Evolutionary conservation across 495 filamentous ascomycete genomes (phyloP).

Genomic region (Cudoniella acicularis): DNA sequence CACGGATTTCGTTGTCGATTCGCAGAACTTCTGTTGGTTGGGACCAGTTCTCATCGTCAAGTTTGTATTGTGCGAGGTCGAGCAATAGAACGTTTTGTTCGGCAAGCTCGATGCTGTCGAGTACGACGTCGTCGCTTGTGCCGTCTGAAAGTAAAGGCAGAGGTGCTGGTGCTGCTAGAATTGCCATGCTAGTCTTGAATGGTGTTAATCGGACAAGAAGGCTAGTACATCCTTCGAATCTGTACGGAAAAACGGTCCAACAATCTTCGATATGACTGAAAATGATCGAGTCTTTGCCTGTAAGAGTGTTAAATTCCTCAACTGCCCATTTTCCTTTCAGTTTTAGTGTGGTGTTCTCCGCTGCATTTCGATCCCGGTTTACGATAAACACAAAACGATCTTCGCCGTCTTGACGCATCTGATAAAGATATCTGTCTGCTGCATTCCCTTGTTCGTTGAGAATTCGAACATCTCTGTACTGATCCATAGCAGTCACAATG

Average conservation of each 20-base stretch:
- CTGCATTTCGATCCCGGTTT: constrained; percentile 22
- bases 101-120: constrained; percentile 14
- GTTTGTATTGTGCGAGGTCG: constrained; percentile 22
- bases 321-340: constrained; percentile 23
- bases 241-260: constrained; percentile 22
- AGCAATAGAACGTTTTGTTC: constrained; percentile 28
- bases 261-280: neutral
- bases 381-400: constrained; percentile 26
- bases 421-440: constrained; percentile 20
- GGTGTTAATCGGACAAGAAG: constrained; percentile 19
- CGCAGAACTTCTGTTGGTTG: constrained; percentile 18
- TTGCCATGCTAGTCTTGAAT: no score
- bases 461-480: constrained; percentile 17
- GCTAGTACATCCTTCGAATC: constrained; percentile 23
- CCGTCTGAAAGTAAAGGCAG: no score
- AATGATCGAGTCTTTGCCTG: neutral
- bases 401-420: constrained; percentile 26
- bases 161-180: no score
- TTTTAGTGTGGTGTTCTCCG: constrained; percentile 8
- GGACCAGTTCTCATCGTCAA: constrained; percentile 19
- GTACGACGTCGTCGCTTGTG: neutral
- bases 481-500: constrained; percentile 18
- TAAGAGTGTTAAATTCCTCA: constrained; percentile 19
- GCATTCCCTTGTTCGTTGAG: neutral
- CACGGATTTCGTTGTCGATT: constrained; percentile 25